These are phyloP conservation scores for Imleria badia DNA, from an alignment of 768 basidiomycete genomes.

Conservation along the genomic window DNA sequence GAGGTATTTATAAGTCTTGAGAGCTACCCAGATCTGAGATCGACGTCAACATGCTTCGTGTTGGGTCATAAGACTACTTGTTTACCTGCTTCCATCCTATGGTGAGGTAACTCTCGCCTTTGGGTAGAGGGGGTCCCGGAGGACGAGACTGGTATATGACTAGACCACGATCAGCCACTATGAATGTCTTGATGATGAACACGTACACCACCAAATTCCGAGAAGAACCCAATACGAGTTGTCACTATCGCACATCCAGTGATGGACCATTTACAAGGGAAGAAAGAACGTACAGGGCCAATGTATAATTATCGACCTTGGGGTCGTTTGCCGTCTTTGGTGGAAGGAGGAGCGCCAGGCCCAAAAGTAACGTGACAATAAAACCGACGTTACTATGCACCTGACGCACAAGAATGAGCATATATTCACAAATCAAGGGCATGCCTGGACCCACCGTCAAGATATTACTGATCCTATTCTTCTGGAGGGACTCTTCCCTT, in stretches of 20 bases:
- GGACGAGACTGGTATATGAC: slow-evolving; percentile 83
- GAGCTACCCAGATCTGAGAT: slow-evolving; percentile 68
- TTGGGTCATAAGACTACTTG: not conserved
- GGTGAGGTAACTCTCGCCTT: slow-evolving; percentile 72
- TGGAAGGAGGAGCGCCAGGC: slow-evolving; percentile 70
- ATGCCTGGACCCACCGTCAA: slow-evolving; percentile 55
- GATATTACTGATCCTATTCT: slow-evolving; percentile 83
- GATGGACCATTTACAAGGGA: slow-evolving; percentile 22
- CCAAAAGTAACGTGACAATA: slow-evolving; percentile 60
- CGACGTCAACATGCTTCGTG: not conserved
- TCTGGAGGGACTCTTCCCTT: slow-evolving; percentile 73
- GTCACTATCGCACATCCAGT: slow-evolving; percentile 40
- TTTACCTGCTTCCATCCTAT: slow-evolving; percentile 83
- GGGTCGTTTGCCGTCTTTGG: slow-evolving; percentile 42
- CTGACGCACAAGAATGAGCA: slow-evolving; percentile 33
- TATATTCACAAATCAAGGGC: not conserved
- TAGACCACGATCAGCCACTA: slow-evolving; percentile 12
- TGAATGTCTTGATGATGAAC: not conserved
- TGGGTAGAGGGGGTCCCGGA: slow-evolving; percentile 76
- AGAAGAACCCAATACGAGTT: slow-evolving; percentile 76
- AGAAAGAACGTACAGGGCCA: slow-evolving; percentile 55
- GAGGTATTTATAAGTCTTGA: slow-evolving; percentile 71
- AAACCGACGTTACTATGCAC: slow-evolving; percentile 78
- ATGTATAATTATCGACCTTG: slow-evolving; percentile 69
- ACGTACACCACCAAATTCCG: slow-evolving; percentile 87